phyloP scores from a whole-genome alignment of 1,284 basidiomycete species.

The Testicularia cyperi region DNA sequence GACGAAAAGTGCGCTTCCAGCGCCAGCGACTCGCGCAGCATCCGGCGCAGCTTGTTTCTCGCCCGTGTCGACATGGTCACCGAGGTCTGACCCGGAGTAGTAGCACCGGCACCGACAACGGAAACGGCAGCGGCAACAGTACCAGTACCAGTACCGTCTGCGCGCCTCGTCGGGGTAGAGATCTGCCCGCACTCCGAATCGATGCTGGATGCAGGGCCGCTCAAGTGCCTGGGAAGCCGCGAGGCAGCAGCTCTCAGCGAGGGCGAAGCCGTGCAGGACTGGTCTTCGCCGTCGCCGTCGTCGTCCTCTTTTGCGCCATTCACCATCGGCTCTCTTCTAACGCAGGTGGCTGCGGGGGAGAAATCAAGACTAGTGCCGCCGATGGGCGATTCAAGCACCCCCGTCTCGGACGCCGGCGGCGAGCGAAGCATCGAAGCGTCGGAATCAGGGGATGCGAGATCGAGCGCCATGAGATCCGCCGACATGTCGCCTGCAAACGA shows the following conservation, averaged over 20 bases:
- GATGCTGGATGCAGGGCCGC: too few relatives aligned
- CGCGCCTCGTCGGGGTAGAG: conserved; percentile 5
- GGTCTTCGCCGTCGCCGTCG: conserved; percentile 4
- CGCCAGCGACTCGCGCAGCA: conserved; percentile 18
- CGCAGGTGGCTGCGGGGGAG: background rate
- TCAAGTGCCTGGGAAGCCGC: conserved; percentile 6
- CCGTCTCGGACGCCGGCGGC: conserved; percentile 6
- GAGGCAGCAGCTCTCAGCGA: conserved; percentile 16
- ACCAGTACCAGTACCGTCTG: too few relatives aligned
- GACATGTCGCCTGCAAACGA: conserved; percentile 14
- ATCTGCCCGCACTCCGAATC: too few relatives aligned
- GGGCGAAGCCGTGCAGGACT: conserved; percentile 12
- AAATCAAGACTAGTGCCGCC: too few relatives aligned
- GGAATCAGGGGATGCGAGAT: conserved; percentile 16
- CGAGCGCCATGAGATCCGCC: conserved; percentile 28
- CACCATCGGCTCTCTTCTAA: background rate
- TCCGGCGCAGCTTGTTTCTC: conserved; percentile 12
- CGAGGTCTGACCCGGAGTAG: too few relatives aligned
- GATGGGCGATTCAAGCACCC: too few relatives aligned
- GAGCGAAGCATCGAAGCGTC: conserved; percentile 17
- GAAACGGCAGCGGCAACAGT: too few relatives aligned
- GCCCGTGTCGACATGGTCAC: conserved; percentile 16
- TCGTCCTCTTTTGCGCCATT: background rate
- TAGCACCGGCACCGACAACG: too few relatives aligned
- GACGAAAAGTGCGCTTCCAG: conserved; percentile 19